Evolutionary conservation across 2,329 filamentous ascomycete genomes (phyloP).

Genomic region (Colletotrichum sansevieriae): DNA sequence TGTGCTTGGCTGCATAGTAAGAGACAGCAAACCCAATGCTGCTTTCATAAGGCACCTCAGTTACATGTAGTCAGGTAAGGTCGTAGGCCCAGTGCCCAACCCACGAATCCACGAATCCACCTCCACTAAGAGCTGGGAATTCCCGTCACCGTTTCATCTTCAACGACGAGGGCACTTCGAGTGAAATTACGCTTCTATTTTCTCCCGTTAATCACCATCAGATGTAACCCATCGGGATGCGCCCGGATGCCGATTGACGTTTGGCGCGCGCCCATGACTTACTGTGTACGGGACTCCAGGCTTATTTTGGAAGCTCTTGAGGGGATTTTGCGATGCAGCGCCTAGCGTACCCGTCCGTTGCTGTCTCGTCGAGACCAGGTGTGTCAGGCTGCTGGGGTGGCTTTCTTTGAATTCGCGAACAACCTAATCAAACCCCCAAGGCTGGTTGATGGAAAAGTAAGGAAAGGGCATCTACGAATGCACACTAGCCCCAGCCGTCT

Average conservation of each 20-base stretch:
- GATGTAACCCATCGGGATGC: slow-evolving; percentile 17
- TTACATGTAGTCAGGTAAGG: not conserved
- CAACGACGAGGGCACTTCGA: not conserved
- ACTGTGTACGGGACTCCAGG: slow-evolving; percentile 14
- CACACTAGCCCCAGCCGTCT: slow-evolving; percentile 12
- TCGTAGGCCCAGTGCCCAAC: not conserved
- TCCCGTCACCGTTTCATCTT: not conserved
- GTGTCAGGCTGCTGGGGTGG: slow-evolving; percentile 32
- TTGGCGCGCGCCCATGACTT: slow-evolving; percentile 18
- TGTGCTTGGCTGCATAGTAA: too few species aligned
- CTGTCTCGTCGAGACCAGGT: slow-evolving; percentile 16
- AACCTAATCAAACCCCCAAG: not conserved
- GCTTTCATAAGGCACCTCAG: too few species aligned
- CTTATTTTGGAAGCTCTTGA: slow-evolving; percentile 7
- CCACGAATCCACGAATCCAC: not conserved
- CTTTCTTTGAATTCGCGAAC: slow-evolving; percentile 4
- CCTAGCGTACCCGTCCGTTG: not conserved
- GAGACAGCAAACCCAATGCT: too few species aligned
- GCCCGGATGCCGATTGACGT: slow-evolving; percentile 29
- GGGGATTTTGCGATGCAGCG: not conserved
- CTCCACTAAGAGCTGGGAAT: not conserved
- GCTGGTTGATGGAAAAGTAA: not conserved
- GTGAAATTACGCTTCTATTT: slow-evolving; percentile 33
- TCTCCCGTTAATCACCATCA: slow-evolving; percentile 13
- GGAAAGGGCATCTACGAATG: not conserved